Evolutionary conservation across 2,329 filamentous ascomycete genomes (phyloP).

Genomic region (Clonostachys rosea): DNA sequence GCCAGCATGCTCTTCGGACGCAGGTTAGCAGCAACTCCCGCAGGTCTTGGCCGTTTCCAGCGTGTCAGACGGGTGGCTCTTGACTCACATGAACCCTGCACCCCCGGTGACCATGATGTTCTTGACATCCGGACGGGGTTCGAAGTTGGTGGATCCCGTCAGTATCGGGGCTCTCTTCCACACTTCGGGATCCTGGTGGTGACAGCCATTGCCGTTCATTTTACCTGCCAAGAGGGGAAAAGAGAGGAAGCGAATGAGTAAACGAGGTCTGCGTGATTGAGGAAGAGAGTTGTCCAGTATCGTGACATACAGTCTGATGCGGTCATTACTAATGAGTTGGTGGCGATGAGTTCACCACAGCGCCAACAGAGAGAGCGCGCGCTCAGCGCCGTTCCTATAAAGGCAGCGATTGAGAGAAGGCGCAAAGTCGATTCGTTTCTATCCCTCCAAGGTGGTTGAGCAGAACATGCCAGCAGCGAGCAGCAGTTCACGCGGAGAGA

Average conservation of each 20-base stretch:
- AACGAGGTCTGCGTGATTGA: neutral
- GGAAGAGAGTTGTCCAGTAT: conserved; percentile 66
- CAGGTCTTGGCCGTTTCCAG: neutral
- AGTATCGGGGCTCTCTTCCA: conserved; percentile 71
- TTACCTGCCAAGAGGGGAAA: neutral
- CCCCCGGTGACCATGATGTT: conserved; percentile 84
- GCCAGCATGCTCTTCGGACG: conserved; percentile 66
- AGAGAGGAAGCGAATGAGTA: neutral
- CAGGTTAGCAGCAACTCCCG: neutral
- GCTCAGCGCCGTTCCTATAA: too few relatives aligned
- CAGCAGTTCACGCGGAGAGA: too few relatives aligned
- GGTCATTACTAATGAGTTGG: too few relatives aligned
- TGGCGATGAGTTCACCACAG: too few relatives aligned
- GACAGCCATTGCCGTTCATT: too few relatives aligned
- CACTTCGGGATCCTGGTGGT: conserved; percentile 37
- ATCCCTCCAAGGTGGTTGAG: too few relatives aligned
- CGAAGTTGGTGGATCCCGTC: conserved; percentile 65
- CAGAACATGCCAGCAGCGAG: too few relatives aligned
- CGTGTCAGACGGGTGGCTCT: neutral
- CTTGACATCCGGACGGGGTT: conserved; percentile 62
- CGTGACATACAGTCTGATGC: conserved; percentile 15
- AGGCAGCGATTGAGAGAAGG: too few relatives aligned
- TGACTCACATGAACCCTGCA: conserved; percentile 75
- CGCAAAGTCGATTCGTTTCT: too few relatives aligned
- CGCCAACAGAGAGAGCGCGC: too few relatives aligned